Conservation (phyloP, 139 green algal species). For the Chlamydomonas sphaeroides region DNA sequence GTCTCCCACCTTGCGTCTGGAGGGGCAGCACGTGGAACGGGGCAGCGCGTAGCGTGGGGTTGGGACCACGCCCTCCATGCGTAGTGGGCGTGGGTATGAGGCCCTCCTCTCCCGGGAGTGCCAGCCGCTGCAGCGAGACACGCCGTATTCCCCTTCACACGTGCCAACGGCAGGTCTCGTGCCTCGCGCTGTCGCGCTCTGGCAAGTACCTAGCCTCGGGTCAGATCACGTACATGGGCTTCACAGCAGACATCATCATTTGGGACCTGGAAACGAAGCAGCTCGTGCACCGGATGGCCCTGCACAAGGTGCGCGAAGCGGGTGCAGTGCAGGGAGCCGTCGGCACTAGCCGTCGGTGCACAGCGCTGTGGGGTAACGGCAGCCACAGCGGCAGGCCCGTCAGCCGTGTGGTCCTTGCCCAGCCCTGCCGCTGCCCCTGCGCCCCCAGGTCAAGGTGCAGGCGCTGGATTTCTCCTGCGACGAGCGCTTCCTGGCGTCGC, state of each 20-base stretch:
- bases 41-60: too few species aligned
- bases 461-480: constrained; percentile 77
- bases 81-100: background rate
- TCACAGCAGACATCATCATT: constrained; percentile 88
- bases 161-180: constrained; percentile 88
- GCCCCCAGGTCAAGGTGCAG: constrained; percentile 82
- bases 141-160: too few species aligned
- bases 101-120: background rate
- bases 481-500: constrained; percentile 75
- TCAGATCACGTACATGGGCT: constrained; percentile 87
- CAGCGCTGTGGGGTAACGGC: too few species aligned
- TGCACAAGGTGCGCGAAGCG: constrained; percentile 79
- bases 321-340: background rate
- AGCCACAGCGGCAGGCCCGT: too few species aligned
- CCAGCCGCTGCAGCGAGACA: background rate
- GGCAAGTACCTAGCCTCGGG: constrained; percentile 84
- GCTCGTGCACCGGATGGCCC: constrained; percentile 75
- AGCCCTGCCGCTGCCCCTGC: too few species aligned
- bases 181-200: constrained; percentile 71
- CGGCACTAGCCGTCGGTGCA: too few species aligned
- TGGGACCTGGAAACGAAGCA: constrained; percentile 80
- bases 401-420: too few species aligned
- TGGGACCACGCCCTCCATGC: too few species aligned
- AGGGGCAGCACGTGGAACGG: too few species aligned
- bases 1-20: too few species aligned